Conservation (phyloP, 495 filamentous ascomycete species). For the Aspergillus conjunctus region DNA sequence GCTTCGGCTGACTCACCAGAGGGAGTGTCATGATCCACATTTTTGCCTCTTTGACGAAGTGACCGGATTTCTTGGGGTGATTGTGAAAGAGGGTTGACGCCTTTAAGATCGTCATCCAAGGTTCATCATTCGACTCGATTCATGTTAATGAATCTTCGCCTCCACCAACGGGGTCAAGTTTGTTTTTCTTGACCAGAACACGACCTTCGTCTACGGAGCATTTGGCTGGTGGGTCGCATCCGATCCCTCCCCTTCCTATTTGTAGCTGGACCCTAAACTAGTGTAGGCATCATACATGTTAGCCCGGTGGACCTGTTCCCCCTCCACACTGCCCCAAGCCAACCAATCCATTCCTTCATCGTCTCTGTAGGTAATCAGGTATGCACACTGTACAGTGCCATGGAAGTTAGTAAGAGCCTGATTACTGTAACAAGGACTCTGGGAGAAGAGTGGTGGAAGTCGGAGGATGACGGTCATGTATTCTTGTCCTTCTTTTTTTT, state of each 20-base stretch:
- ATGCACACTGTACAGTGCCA: too few relatives aligned
- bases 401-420: too few relatives aligned
- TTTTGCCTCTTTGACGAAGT: not conserved
- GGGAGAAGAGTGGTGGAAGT: not conserved
- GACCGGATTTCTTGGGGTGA: not conserved
- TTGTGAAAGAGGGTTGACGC: not conserved
- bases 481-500: slow-evolving; percentile 4
- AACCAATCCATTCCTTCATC: slow-evolving; percentile 1
- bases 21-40: slow-evolving; percentile 6
- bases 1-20: slow-evolving; percentile 8
- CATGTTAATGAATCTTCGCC: not conserved
- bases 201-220: too few relatives aligned
- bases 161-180: not conserved
- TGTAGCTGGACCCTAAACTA: slow-evolving; percentile 23
- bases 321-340: not conserved
- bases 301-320: slow-evolving; percentile 10
- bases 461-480: slow-evolving; percentile 8
- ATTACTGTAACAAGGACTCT: too few relatives aligned
- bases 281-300: slow-evolving; percentile 32
- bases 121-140: too few relatives aligned
- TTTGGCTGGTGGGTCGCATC: not conserved
- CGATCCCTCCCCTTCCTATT: slow-evolving; percentile 23
- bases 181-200: slow-evolving; percentile 1
- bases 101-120: too few relatives aligned
- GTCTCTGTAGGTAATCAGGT: not conserved